Evolutionary conservation across 2,329 filamentous ascomycete species (phyloP).

Genomic region (Fusarium transvaalense): DNA sequence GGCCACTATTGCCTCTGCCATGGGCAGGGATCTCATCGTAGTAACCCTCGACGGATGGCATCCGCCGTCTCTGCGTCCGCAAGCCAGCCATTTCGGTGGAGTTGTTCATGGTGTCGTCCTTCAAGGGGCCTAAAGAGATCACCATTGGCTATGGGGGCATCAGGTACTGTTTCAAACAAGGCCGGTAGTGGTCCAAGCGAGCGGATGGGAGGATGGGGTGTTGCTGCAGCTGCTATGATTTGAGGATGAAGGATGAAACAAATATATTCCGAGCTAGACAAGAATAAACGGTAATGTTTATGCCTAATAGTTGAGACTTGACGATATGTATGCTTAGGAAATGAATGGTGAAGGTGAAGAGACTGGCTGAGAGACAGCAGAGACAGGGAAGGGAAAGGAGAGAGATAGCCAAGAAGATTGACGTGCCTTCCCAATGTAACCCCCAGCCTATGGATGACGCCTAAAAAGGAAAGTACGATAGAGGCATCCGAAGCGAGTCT

Average conservation of each 20-base stretch:
- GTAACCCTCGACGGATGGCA: constrained; percentile 31
- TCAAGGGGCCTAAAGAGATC: constrained; percentile 22
- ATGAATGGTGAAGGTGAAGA: background rate
- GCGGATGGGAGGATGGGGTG: background rate
- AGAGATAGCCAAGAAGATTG: background rate
- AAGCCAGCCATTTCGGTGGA: constrained; percentile 38
- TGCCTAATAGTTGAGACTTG: background rate
- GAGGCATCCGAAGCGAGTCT: constrained; percentile 19
- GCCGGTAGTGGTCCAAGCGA: constrained; percentile 27
- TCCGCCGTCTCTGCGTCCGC: constrained; percentile 29
- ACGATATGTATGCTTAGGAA: background rate
- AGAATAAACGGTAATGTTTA: background rate
- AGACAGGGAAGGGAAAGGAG: constrained; percentile 21
- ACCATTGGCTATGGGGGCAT: constrained; percentile 39
- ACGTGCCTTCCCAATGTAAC: constrained; percentile 7
- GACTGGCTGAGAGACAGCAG: background rate
- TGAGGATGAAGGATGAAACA: constrained; percentile 25
- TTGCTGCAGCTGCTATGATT: background rate
- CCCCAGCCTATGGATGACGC: constrained; percentile 4
- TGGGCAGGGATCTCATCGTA: constrained; percentile 40
- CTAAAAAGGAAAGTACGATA: constrained; percentile 15
- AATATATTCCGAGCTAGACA: background rate
- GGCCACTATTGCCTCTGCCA: constrained; percentile 3
- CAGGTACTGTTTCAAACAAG: constrained; percentile 37
- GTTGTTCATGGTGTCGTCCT: constrained; percentile 34